phyloP scores from a whole-genome alignment of 1,284 basidiomycete species.

The Pseudozyma flocculosa region DNA sequence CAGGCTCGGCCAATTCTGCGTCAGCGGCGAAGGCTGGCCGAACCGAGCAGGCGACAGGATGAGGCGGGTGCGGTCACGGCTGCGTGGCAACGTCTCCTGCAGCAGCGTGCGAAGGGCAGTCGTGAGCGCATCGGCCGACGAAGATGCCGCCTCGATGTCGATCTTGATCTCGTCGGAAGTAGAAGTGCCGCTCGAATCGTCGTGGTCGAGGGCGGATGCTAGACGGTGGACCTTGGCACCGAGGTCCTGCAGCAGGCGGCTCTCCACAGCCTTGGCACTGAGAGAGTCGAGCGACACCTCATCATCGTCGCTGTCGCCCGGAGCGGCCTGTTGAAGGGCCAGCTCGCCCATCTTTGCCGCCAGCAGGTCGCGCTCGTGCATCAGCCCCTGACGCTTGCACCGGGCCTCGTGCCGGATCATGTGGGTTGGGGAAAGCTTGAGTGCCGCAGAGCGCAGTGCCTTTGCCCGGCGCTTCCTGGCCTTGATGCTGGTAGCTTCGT shows the following conservation, averaged over 20 bases:
- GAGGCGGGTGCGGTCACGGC: slow-evolving; percentile 11
- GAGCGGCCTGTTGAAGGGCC: slow-evolving; percentile 15
- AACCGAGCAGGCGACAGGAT: slow-evolving; percentile 23
- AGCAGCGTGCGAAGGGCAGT: slow-evolving; percentile 20
- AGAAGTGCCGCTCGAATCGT: no score
- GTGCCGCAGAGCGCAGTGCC: slow-evolving; percentile 19
- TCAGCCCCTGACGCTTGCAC: slow-evolving; percentile 32
- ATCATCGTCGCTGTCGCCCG: no score
- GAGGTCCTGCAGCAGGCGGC: no score
- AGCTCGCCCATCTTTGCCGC: slow-evolving; percentile 34
- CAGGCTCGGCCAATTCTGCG: slow-evolving; percentile 46
- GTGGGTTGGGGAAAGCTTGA: slow-evolving; percentile 24
- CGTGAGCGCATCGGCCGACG: slow-evolving; percentile 16
- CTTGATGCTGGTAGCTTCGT: slow-evolving; percentile 8
- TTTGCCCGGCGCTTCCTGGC: slow-evolving; percentile 17
- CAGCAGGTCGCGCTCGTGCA: slow-evolving; percentile 29
- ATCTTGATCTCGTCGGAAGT: slow-evolving; percentile 13
- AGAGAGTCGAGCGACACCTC: no score
- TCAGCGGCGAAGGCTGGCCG: slow-evolving; percentile 32
- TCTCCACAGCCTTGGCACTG: no score
- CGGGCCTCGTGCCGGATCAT: slow-evolving; percentile 40
- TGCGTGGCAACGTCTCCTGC: slow-evolving; percentile 23
- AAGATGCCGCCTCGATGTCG: slow-evolving; percentile 16
- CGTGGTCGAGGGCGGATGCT: no score
- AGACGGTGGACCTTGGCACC: no score